phyloP scores from a whole-genome alignment of 257 asterid genomes.

The Anisodus tanguticus region DNA sequence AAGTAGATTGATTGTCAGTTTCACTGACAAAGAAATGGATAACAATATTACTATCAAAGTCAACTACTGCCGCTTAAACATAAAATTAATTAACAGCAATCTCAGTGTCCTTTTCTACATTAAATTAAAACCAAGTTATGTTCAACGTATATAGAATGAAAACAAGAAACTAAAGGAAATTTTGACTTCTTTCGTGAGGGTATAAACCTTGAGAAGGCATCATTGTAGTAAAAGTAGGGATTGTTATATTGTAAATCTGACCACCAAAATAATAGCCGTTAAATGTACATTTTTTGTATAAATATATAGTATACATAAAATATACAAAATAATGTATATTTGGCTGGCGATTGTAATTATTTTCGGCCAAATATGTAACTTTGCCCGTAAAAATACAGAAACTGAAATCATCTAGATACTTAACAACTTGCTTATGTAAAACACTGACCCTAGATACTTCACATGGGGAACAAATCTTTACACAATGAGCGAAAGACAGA shows the following conservation, averaged over 20 bases:
- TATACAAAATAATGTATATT: no score
- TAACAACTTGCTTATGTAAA: not conserved
- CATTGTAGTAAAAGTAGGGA: not conserved
- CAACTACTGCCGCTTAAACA: not conserved
- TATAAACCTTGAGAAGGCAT: not conserved
- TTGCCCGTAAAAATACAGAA: not conserved
- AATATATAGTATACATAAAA: no score
- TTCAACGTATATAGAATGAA: not conserved
- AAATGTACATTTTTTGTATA: no score
- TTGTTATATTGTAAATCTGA: no score
- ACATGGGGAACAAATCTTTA: no score
- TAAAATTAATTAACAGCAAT: not conserved
- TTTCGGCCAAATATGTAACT: no score
- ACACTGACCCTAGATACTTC: not conserved
- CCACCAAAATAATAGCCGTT: no score
- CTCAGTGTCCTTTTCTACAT: not conserved
- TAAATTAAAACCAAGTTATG: not conserved
- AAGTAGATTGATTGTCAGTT: not conserved
- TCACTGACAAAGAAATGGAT: not conserved
- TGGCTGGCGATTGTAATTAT: no score
- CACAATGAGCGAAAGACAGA: not conserved
- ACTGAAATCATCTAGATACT: not conserved
- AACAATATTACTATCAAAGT: not conserved
- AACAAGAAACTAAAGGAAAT: not conserved
- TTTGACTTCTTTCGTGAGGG: not conserved